A percentile compares a stretch with the other conserved stretches of the same genome.
Evolutionary conservation across 2,329 filamentous ascomycete species (phyloP).

Genomic region (Talaromyces islandicus): DNA sequence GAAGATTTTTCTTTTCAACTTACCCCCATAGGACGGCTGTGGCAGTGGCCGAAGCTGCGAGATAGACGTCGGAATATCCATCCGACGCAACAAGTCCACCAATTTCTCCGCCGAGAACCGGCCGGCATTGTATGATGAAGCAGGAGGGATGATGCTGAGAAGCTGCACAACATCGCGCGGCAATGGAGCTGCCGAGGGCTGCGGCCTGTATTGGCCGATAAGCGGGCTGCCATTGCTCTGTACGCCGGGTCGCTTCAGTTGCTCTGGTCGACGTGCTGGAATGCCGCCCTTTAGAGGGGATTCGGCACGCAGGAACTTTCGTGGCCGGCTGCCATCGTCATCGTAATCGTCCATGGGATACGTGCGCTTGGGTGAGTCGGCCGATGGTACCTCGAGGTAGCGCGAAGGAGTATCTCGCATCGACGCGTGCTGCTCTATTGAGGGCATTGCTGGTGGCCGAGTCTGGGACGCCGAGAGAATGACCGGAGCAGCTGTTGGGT

Average conservation of each 20-base stretch:
- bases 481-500: slow-evolving; percentile 73
- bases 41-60: slow-evolving; percentile 32
- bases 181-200: slow-evolving; percentile 56
- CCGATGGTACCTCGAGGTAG: slow-evolving; percentile 28
- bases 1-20: slow-evolving; percentile 12
- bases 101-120: slow-evolving; percentile 66
- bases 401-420: slow-evolving; percentile 31
- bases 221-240: slow-evolving; percentile 21
- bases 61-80: slow-evolving; percentile 55
- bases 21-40: slow-evolving; percentile 30
- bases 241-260: slow-evolving; percentile 51
- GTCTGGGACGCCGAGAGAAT: slow-evolving; percentile 82
- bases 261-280: slow-evolving; percentile 76
- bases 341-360: slow-evolving; percentile 64
- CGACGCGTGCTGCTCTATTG: slow-evolving; percentile 19
- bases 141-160: slow-evolving; percentile 67
- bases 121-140: slow-evolving; percentile 64
- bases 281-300: slow-evolving; percentile 82
- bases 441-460: slow-evolving; percentile 50
- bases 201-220: slow-evolving; percentile 44
- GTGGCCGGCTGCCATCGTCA: slow-evolving; percentile 66
- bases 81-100: slow-evolving; percentile 65
- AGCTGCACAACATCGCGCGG: slow-evolving; percentile 61
- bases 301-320: slow-evolving; percentile 81
- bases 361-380: slow-evolving; percentile 50